Evolutionary conservation across 805 yeast species (phyloP), one percentile per base, ranked within the genome.

Genomic region (Monosporozyma solicola): DNA sequence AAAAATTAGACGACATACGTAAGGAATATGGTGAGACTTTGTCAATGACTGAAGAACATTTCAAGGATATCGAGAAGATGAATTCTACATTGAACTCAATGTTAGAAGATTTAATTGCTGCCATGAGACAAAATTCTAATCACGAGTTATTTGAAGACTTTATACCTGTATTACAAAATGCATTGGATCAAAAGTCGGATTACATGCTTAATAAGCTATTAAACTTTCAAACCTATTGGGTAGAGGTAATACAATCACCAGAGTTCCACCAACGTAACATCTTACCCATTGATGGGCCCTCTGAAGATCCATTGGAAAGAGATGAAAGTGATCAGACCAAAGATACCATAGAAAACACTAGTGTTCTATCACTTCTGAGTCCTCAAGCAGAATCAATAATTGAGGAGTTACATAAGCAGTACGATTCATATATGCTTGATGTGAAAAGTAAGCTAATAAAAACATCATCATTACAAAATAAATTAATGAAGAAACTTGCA

Each of bases 1-100:
- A 51, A 29, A 20, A 43, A 27, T 29, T 48, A 16, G 9, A 39
- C 5, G 37, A 16, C n/a, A n/a, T 48, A 5, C 13, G 43, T n/a
- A 39, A 41, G 15, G 53, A 54, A 33, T 43, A 47, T 11, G n/a
- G 4, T 9, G 16, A 56, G 31, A 65, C 66, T 31, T 55, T 66
- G 37, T 61, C 61, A 9, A 61, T 63, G 45, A 62, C 64, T 2
- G 66, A 66, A 35, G 68, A 66, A 45, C 61, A 63, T 49, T 51
- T 66, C 15, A 61, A 65, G 47, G 61, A 63, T 48, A 55, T 62
- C 4, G 70, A 66, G 27, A 47, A 52, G 11, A 55, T 65, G 31
- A 57, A 66, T 2, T 53, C 55, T 27, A 55, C 54, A 27, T 55
- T 63, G 22, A 65, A 65, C 51, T 56, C 59, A 3, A 51, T 66